Evolutionary conservation across 2,329 filamentous ascomycete genomes (phyloP), one percentile per base, ranked within the genome.

Genomic region (Penicillium sp.): DNA sequence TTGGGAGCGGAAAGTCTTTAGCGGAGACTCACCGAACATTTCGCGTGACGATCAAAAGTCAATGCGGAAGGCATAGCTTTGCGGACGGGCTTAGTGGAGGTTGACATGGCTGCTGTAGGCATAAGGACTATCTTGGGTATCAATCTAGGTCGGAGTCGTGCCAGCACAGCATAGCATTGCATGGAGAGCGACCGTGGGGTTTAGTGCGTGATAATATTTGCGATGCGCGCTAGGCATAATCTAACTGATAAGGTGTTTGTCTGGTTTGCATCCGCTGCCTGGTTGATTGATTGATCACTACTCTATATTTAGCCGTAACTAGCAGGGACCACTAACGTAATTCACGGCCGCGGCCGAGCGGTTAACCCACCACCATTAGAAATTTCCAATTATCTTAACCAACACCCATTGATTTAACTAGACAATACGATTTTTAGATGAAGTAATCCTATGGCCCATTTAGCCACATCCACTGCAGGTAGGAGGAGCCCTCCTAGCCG

Each of bases 11-110:
- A 13, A 51, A 54, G 30, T 17, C 26, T n/a, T 26, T 26, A 28
- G 33, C 35, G 17, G 28, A 53, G 28, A 57, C 89, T 79, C 84
- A 95, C 92, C 67, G 92, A 93, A 80, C 92, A 96, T 76, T 86
- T 88, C 53, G 90, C 89, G 62, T 92, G 80, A 33, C 94, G 83
- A 69, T 95, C 90, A 75, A 94, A 94, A 1, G 84, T 91, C 75
- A 96, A 83, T 53, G 92, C 92, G 13, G 90, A 79, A 49, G 77
- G 76, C 76, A 80, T 80, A 17, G 72, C 57, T 60, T 73, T 77
- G 57, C 68, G 72, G 63, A 59, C 4, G 47, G 63, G 59, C 53
- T 62, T 30, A 19, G 59, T 15, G 57, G 67, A 53, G 9, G 74
- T 74, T 10, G 76, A 73, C 75, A 78, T 78, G 37, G 58, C 64